Evolutionary conservation across 352 stramenopile genomes (phyloP), one percentile per base, ranked within the genome.

Genomic region (Globisporangium yorkense): DNA sequence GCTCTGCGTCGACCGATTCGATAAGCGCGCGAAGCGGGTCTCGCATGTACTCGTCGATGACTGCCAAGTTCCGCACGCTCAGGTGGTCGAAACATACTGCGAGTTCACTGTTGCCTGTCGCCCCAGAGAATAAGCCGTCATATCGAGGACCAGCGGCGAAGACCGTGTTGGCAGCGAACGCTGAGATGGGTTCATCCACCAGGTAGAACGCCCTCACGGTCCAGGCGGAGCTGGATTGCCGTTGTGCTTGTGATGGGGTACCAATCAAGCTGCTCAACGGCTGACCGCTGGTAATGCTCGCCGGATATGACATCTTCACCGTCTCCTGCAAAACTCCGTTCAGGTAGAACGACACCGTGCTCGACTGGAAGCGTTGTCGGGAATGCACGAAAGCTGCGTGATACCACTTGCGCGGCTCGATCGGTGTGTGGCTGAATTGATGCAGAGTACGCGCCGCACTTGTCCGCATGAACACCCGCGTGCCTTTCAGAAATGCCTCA

Each of bases 341-440:
- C 8, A 91, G 51, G 41, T 85, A 89, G 7, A 78, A 77, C 15
- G 69, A 78, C 29, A 73, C 72, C 31, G 79, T 77, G 31, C 77
- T 89, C 12, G 80, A 79, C 52, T 91, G 81, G 51, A 91, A 91
- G 13, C 81, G 73, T 45, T 91, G 81, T 24, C 66, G 74, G 15
- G 77, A 64, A 56, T 91, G 81, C 21, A 81, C 74, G 39, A 91
- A 67, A 1, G 73, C 67, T 0, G 66, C 70, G 49, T 89, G 78
- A 40, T 89, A 65, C 81, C 81, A 91, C 40, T 57, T 43, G 0
- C 54, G 59, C 31, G 61, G 51, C 44, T 72, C 67, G 27, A 91
- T 68, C 13, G 68, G 56, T 8, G 62, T 39, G 50, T 91, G 79
- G 5, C 56, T 72, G 57, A 91, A 91, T 54, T 84, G 78, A 18